Percentiles rank a stretch among this genome's conserved stretches.
Evolutionary conservation across 352 stramenopile genomes (phyloP).

Genomic region (Globisporangium sylvaticum): DNA sequence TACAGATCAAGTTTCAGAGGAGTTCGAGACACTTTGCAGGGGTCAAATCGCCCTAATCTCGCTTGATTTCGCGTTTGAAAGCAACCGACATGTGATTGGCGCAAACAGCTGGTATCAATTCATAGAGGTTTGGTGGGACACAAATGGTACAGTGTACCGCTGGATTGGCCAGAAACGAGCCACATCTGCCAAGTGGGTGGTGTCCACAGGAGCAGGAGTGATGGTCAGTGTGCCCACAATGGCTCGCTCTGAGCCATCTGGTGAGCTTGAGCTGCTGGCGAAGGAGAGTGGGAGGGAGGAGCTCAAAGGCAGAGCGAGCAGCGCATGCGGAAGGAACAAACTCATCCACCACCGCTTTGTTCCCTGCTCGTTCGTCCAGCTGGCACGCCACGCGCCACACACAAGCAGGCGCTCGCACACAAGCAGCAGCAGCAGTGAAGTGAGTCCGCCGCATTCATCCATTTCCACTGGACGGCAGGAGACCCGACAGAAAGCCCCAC

Average conservation of each 20-base stretch:
- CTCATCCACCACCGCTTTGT: background rate
- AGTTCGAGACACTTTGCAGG: background rate
- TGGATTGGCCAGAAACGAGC: background rate
- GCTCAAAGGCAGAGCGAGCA: background rate
- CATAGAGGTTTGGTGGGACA: background rate
- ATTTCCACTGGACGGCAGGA: constrained; percentile 6
- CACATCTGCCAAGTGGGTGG: background rate
- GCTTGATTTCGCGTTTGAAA: background rate
- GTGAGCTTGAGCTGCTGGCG: too few species aligned
- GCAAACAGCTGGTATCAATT: background rate
- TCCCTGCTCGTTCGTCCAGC: constrained; percentile 8
- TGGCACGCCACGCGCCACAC: background rate
- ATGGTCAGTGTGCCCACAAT: background rate
- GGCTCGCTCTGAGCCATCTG: constrained; percentile 5
- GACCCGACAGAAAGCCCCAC: background rate
- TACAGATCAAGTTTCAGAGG: background rate
- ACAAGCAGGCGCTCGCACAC: background rate
- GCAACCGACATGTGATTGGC: background rate
- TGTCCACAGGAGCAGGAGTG: background rate
- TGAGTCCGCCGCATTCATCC: constrained; percentile 5
- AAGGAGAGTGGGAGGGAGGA: constrained; percentile 7
- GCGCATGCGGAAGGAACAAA: background rate
- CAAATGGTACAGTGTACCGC: background rate
- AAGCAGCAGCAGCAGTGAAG: background rate
- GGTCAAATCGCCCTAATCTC: background rate